Percentiles rank a stretch among this genome's conserved stretches.
phyloP scores from a whole-genome alignment of 768 basidiomycete genomes.

The Glaciozyma martinii region DNA sequence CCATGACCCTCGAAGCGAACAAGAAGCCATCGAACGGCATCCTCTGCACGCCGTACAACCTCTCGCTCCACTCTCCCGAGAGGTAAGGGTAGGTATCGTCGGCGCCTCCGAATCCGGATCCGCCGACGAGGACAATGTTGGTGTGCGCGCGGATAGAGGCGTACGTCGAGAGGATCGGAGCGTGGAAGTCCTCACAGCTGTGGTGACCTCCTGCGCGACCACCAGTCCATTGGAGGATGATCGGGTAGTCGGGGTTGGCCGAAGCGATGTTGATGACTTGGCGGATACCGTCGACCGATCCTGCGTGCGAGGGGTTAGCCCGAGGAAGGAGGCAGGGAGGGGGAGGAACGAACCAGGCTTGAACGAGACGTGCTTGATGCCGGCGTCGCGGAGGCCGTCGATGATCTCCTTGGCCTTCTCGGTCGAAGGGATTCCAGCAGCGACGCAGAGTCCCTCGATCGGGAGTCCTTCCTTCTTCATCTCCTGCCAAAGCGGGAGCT shows the following conservation, averaged over 20 bases:
- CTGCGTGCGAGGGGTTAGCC: not conserved
- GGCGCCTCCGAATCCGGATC: constrained; percentile 90
- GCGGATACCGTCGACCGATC: constrained; percentile 87
- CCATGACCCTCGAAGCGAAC: constrained; percentile 95
- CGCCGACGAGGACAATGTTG: constrained; percentile 84
- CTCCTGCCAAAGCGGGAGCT: constrained; percentile 95
- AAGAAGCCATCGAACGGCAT: constrained; percentile 99
- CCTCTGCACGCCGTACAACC: constrained; percentile 69
- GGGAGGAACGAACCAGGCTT: constrained; percentile 62
- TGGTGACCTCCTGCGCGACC: constrained; percentile 98
- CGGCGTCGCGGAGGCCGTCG: constrained; percentile 62
- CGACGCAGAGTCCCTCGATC: constrained; percentile 97
- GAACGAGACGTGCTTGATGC: constrained; percentile 93
- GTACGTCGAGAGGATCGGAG: constrained; percentile 85
- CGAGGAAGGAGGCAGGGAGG: not conserved
- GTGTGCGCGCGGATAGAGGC: constrained; percentile 74
- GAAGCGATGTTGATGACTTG: constrained; percentile 94
- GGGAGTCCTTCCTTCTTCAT: constrained; percentile 92
- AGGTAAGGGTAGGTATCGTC: constrained; percentile 90
- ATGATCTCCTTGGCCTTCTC: constrained; percentile 98
- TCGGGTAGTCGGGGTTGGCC: constrained; percentile 87
- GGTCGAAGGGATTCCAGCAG: constrained; percentile 90
- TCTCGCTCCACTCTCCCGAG: constrained; percentile 86
- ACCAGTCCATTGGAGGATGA: constrained; percentile 98
- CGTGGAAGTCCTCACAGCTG: constrained; percentile 97